phyloP scores from a whole-genome alignment of 2,329 filamentous ascomycete genomes.

The Neoscytalidium dimidiatum region DNA sequence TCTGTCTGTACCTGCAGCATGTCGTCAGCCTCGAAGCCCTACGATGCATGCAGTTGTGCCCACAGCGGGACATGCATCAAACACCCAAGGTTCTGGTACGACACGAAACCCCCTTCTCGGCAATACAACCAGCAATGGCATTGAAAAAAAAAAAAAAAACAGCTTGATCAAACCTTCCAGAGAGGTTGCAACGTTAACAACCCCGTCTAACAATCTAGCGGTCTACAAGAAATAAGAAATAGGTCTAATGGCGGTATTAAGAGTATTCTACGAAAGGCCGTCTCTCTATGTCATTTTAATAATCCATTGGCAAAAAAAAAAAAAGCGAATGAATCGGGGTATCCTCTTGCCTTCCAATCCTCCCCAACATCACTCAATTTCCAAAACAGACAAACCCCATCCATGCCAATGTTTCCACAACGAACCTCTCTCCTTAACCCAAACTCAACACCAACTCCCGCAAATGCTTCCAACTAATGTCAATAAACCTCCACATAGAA shows the following conservation, averaged over 20 bases:
- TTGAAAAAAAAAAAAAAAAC: too few species aligned
- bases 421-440: not conserved
- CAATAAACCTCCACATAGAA: not conserved
- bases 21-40: not conserved
- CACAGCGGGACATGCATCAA: not conserved
- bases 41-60: not conserved
- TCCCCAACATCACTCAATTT: not conserved
- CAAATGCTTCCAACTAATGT: not conserved
- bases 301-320: not conserved
- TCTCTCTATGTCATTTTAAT: not conserved
- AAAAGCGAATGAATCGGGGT: conserved; percentile 8
- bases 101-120: not conserved
- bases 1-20: not conserved
- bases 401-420: not conserved
- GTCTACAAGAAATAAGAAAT: not conserved
- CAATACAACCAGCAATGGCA: not conserved
- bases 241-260: not conserved
- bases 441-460: not conserved
- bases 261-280: not conserved
- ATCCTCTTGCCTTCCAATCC: not conserved
- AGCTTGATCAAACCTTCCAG: too few species aligned
- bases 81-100: not conserved
- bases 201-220: not conserved
- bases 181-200: not conserved
- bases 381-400: not conserved